Base-by-base conservation (phyloP, 208 protist species). In the Crithidia thermophila region DNA sequence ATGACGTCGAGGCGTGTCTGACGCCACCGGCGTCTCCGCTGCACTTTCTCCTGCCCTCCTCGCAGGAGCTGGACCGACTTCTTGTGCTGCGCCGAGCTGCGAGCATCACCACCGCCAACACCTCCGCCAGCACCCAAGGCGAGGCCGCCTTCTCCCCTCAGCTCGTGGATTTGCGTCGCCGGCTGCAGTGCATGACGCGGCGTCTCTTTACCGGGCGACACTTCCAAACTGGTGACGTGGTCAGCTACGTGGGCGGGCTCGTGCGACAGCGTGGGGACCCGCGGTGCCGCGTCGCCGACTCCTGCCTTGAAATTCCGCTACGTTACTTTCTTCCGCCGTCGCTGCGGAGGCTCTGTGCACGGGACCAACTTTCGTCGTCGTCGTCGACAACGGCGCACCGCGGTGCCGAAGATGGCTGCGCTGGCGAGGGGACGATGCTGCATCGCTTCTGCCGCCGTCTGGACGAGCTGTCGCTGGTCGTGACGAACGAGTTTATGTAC, bases 401-500 rank as follows among this genome's bases (percentile, higher is more conserved):
- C 37, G 8, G 30, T n/a, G 58, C 9, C 20, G 50, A 60, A 9
- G 42, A 43, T 0, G 42, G 36, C 14, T 53, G 18, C 14, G 39
- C 6, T 20, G 37, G 25, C 2, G 52, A 58, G 51, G 47, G 23
- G 0, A 56, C 31, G 4, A 34, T 18, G 20, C 11, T 69, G 51
- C 40, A 60, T 2, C 63, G 79, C 27, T 85, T 95, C 20, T 46
- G 82, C 16, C 47, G 59, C 10, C 81, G 75, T 11, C 53, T 92
- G 16, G 68, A 75, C n/a, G 27, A 43, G 8, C 72, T 94, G 18
- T 75, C 67, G n/a, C 61, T 93, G 33, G 77, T 94, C 9, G 91
- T 94, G 37, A 94, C 87, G 27, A 96, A 94, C 66, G 91, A 96
- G 50, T 82, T 92, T 52, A 96, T 96, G 91, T 91, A 88, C 75